Evolutionary conservation across 1,284 basidiomycete genomes (phyloP).

Genomic region (Neonothopanus nambi): DNA sequence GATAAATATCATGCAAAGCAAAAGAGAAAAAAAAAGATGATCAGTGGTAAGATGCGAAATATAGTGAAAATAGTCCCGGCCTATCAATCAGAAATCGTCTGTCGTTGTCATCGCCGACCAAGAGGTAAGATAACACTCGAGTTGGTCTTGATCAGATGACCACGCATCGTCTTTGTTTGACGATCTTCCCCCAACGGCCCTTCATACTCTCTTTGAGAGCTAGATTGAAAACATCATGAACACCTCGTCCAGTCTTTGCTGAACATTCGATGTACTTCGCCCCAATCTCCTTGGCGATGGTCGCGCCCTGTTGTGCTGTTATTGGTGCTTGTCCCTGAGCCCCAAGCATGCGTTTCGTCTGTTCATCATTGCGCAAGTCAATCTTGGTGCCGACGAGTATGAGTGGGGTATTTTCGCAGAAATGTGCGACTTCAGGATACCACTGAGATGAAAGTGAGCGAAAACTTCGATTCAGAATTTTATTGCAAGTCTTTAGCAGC

Average conservation of each 20-base stretch:
- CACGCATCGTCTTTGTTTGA: conserved; percentile 76
- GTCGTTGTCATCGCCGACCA: not conserved
- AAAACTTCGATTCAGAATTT: conserved; percentile 5
- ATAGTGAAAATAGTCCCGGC: conserved; percentile 27
- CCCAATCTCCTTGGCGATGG: conserved; percentile 88
- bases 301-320: conserved; percentile 75
- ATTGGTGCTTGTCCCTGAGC: conserved; percentile 91
- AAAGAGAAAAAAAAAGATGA: too few relatives aligned
- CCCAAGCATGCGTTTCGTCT: conserved; percentile 87
- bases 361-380: conserved; percentile 86
- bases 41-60: conserved; percentile 9
- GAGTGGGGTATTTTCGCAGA: conserved; percentile 91
- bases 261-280: conserved; percentile 97
- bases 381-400: conserved; percentile 94
- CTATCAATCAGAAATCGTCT: conserved; percentile 6
- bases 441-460: conserved; percentile 55
- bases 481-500: not conserved
- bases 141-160: conserved; percentile 49
- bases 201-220: conserved; percentile 89
- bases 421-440: conserved; percentile 97
- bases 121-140: not conserved
- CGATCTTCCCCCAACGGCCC: conserved; percentile 71
- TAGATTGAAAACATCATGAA: conserved; percentile 90
- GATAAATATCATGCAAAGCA: conserved; percentile 8
- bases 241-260: conserved; percentile 87